These are phyloP conservation scores for Geotrichum fermentans DNA, from an alignment of 1,139 yeast genomes.

Conservation along the genomic window DNA sequence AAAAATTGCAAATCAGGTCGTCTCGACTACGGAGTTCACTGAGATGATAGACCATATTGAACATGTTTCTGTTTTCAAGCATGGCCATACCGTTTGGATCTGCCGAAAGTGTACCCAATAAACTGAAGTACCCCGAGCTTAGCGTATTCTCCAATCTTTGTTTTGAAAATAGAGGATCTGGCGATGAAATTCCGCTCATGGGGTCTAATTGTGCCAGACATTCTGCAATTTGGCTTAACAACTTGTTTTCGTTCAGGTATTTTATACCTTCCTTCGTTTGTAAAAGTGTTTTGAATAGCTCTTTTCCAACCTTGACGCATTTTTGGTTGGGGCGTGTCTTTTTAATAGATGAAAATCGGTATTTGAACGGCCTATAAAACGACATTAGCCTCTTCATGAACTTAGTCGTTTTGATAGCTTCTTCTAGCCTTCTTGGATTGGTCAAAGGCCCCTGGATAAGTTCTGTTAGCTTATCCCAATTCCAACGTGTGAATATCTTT, in stretches of 20 bases:
- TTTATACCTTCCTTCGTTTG: conserved; percentile 60
- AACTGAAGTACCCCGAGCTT: conserved; percentile 69
- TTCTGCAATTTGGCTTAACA: conserved; percentile 82
- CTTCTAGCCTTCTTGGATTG: conserved; percentile 71
- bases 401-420: conserved; percentile 71
- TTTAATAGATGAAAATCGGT: conserved; percentile 64
- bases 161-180: conserved; percentile 68
- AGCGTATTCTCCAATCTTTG: conserved; percentile 58
- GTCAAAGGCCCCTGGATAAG: conserved; percentile 75
- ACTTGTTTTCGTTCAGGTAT: conserved; percentile 66
- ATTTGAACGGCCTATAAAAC: conserved; percentile 87
- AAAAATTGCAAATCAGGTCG: conserved; percentile 53
- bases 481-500: conserved; percentile 81
- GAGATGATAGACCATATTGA: conserved; percentile 72
- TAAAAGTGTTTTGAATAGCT: conserved; percentile 61
- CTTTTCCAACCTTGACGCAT: conserved; percentile 69
- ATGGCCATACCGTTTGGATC: conserved; percentile 59
- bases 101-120: conserved; percentile 67
- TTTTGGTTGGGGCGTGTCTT: conserved; percentile 49
- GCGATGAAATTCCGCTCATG: conserved; percentile 63
- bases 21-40: conserved; percentile 54
- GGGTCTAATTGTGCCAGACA: conserved; percentile 84
- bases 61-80: conserved; percentile 77
- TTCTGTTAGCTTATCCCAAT: conserved; percentile 68
- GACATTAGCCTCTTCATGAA: conserved; percentile 79